Evolutionary conservation across 1,284 basidiomycete species (phyloP).

Genomic region (Apiotrichum porosum): DNA sequence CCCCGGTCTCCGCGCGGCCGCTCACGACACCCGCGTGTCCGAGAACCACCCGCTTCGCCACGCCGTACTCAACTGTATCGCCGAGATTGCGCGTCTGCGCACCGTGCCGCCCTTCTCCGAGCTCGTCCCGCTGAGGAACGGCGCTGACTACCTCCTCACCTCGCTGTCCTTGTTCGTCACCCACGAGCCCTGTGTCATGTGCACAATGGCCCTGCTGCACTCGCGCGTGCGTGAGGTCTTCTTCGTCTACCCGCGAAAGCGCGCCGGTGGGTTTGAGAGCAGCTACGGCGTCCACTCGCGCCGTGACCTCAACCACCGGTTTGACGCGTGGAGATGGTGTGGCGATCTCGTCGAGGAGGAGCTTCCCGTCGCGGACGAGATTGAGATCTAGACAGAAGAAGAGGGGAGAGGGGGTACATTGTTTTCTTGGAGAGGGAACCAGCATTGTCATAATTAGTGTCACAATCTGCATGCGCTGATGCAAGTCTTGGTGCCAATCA

Average conservation of each 20-base stretch:
- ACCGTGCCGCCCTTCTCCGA: constrained; percentile 48
- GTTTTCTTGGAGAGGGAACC: background rate
- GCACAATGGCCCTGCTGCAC: constrained; percentile 87
- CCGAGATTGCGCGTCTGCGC: constrained; percentile 53
- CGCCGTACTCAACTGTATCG: constrained; percentile 70
- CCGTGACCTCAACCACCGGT: constrained; percentile 77
- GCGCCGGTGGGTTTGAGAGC: constrained; percentile 44
- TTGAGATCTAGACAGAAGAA: constrained; percentile 14
- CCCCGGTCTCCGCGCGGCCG: constrained; percentile 45
- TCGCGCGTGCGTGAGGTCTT: constrained; percentile 79
- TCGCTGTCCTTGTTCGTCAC: constrained; percentile 74
- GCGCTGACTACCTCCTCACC: constrained; percentile 78
- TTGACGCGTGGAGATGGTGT: constrained; percentile 55
- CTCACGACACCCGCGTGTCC: constrained; percentile 65
- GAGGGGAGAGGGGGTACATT: background rate
- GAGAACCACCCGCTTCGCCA: constrained; percentile 73
- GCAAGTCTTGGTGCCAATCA: no score
- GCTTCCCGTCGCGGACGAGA: constrained; percentile 1
- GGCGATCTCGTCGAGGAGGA: constrained; percentile 26
- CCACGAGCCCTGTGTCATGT: constrained; percentile 94
- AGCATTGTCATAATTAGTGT: background rate
- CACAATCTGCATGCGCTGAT: no score
- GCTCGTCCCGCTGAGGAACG: constrained; percentile 52
- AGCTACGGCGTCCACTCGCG: constrained; percentile 64
- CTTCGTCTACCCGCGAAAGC: constrained; percentile 67